Evolutionary conservation across 371 early-diverging fungal genomes (phyloP).

Genomic region (Haplosporangium sp.): DNA sequence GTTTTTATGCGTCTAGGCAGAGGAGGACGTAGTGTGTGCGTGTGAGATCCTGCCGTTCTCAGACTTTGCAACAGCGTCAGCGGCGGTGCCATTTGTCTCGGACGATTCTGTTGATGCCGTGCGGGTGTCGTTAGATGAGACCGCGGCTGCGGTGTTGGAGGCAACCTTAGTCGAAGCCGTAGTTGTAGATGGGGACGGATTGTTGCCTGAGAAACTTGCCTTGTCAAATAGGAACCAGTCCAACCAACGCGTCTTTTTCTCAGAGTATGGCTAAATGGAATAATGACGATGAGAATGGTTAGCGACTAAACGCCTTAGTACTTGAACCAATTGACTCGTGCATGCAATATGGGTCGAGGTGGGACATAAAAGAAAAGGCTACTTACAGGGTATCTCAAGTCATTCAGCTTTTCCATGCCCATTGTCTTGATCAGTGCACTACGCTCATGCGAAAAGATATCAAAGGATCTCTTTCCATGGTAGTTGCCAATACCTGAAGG

Average conservation of each 20-base stretch:
- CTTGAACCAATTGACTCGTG: too few species aligned
- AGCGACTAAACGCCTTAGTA: neutral
- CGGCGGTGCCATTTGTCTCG: conserved; percentile 2
- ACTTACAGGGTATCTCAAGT: conserved; percentile 62
- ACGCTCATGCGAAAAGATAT: conserved; percentile 77
- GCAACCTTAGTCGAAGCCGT: neutral
- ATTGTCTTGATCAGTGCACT: too few species aligned
- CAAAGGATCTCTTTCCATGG: conserved; percentile 83
- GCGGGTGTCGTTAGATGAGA: conserved; percentile 13
- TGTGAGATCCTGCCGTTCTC: conserved; percentile 19
- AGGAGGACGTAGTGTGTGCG: neutral
- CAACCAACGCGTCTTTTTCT: conserved; percentile 51
- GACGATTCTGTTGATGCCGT: conserved; percentile 26
- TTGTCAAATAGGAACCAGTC: conserved; percentile 54
- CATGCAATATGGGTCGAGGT: too few species aligned
- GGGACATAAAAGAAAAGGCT: neutral
- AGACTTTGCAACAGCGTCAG: neutral
- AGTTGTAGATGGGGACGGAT: neutral
- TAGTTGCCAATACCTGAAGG: conserved; percentile 87
- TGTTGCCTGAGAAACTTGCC: conserved; percentile 36
- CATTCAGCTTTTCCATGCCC: conserved; percentile 59
- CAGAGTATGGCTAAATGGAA: conserved; percentile 45
- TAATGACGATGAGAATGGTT: neutral
- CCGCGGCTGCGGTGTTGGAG: neutral
- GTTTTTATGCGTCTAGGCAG: too few species aligned